A percentile compares a stretch with the other conserved stretches of the same genome.
phyloP scores from a whole-genome alignment of 2,329 filamentous ascomycete species.

The Biscogniauxia sp. region DNA sequence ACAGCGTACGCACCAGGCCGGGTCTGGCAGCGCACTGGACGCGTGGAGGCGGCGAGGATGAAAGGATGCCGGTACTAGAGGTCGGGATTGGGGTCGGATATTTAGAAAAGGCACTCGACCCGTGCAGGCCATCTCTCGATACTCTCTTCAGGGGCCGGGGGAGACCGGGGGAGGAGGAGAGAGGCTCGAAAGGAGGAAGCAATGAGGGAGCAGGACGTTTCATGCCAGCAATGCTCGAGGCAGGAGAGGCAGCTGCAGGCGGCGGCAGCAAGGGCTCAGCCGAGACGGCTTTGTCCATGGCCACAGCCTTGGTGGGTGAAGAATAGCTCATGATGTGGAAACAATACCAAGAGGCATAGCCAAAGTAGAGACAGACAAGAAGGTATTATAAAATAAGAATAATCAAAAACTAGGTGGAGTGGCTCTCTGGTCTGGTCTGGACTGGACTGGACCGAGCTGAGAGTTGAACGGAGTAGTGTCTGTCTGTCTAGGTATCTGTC shows the following conservation, averaged over 20 bases:
- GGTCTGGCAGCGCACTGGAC: constrained; percentile 43
- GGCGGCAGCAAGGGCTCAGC: constrained; percentile 36
- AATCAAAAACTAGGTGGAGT: constrained; percentile 1
- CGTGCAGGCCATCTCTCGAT: constrained; percentile 39
- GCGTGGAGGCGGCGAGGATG: constrained; percentile 78
- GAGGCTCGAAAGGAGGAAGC: constrained; percentile 75
- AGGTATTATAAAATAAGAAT: background rate
- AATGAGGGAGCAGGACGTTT: constrained; percentile 66
- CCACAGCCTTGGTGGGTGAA: constrained; percentile 23
- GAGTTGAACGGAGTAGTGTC: too few species aligned
- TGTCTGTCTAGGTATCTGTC: background rate
- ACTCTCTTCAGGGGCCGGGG: constrained; percentile 69
- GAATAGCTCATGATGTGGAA: constrained; percentile 25
- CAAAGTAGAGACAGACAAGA: constrained; percentile 19
- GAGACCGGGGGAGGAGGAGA: constrained; percentile 73
- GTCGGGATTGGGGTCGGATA: constrained; percentile 95
- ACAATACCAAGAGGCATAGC: constrained; percentile 24
- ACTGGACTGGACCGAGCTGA: too few species aligned
- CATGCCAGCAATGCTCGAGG: constrained; percentile 39
- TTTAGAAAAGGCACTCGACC: constrained; percentile 54
- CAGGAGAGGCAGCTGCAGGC: constrained; percentile 16
- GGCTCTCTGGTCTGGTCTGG: too few species aligned
- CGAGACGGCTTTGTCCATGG: constrained; percentile 30
- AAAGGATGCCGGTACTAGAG: constrained; percentile 87
- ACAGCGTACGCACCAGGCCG: constrained; percentile 57